phyloP scores from a whole-genome alignment of 2,329 filamentous ascomycete genomes.

The Dothideomycetes sp. region DNA sequence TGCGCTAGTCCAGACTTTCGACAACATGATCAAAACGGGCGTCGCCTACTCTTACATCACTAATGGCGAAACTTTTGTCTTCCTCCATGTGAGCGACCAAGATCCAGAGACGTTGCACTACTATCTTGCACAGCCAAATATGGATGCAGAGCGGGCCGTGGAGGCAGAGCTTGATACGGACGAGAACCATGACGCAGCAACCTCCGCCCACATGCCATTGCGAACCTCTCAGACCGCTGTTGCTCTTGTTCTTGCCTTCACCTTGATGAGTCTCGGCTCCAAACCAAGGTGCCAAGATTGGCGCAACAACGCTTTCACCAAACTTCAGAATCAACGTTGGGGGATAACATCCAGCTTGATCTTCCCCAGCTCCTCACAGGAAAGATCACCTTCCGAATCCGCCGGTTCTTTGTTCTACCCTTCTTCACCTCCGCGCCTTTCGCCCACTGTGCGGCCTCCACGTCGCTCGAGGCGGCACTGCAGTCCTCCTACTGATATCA shows the following conservation, averaged over 20 bases:
- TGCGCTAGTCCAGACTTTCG: slow-evolving; percentile 17
- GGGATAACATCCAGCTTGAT: too few relatives aligned
- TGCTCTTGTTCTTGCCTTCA: slow-evolving; percentile 4
- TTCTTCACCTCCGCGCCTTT: not conserved
- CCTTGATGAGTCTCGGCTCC: not conserved
- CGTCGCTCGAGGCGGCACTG: not conserved
- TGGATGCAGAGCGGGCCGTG: slow-evolving; percentile 13
- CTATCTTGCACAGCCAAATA: slow-evolving; percentile 17
- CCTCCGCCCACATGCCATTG: slow-evolving; percentile 7
- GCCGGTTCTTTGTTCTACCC: not conserved
- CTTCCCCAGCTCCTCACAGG: too few relatives aligned
- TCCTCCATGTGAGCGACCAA: slow-evolving; percentile 12
- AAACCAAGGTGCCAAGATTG: not conserved
- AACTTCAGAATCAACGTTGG: too few relatives aligned
- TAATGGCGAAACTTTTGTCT: slow-evolving; percentile 13
- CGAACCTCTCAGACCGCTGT: slow-evolving; percentile 3
- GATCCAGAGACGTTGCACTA: slow-evolving; percentile 18
- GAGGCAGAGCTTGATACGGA: too few relatives aligned
- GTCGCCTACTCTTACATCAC: slow-evolving; percentile 19
- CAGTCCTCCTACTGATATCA: not conserved
- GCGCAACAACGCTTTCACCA: not conserved
- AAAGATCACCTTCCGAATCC: too few relatives aligned
- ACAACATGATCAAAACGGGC: slow-evolving; percentile 21
- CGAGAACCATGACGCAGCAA: too few relatives aligned
- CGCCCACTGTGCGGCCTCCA: not conserved